Evolutionary conservation across 768 basidiomycete species (phyloP).

Genomic region (Plicaturopsis crispa): DNA sequence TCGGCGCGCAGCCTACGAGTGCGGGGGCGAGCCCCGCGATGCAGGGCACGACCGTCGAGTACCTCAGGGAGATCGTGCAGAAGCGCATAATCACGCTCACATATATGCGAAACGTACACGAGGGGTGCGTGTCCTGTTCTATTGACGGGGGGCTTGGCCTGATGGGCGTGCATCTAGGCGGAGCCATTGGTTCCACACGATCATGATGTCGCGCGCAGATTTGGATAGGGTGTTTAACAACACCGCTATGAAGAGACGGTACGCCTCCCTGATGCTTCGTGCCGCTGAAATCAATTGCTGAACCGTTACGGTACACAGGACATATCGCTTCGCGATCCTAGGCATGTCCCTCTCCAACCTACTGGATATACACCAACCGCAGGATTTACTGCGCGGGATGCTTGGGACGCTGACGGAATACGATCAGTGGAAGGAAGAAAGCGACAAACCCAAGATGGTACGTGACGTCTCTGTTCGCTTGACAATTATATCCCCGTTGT

Average conservation of each 20-base stretch:
- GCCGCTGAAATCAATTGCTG: constrained; percentile 3
- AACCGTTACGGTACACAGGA: constrained; percentile 36
- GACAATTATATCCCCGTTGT: constrained; percentile 4
- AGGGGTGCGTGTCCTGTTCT: constrained; percentile 51
- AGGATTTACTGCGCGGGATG: constrained; percentile 73
- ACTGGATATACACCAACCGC: constrained; percentile 73
- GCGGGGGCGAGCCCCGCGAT: constrained; percentile 27
- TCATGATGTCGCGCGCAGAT: constrained; percentile 67
- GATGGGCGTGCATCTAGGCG: constrained; percentile 42
- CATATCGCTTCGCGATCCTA: constrained; percentile 75
- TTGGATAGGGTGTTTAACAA: constrained; percentile 73
- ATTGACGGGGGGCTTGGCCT: constrained; percentile 5
- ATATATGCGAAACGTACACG: constrained; percentile 78
- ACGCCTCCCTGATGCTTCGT: constrained; percentile 15
- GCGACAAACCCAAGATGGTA: constrained; percentile 64
- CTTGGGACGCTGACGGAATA: constrained; percentile 68
- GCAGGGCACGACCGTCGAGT: constrained; percentile 71
- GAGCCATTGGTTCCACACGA: constrained; percentile 85
- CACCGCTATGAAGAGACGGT: constrained; percentile 74
- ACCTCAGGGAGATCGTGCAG: constrained; percentile 70
- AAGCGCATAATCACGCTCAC: constrained; percentile 82
- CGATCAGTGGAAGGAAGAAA: constrained; percentile 55
- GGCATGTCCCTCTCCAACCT: constrained; percentile 81
- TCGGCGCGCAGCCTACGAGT: constrained; percentile 32
- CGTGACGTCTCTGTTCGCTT: constrained; percentile 7